Percentiles rank a stretch among this genome's conserved stretches.
Evolutionary conservation across 2,329 filamentous ascomycete genomes (phyloP).

Genomic region (Aciculosporium take): DNA sequence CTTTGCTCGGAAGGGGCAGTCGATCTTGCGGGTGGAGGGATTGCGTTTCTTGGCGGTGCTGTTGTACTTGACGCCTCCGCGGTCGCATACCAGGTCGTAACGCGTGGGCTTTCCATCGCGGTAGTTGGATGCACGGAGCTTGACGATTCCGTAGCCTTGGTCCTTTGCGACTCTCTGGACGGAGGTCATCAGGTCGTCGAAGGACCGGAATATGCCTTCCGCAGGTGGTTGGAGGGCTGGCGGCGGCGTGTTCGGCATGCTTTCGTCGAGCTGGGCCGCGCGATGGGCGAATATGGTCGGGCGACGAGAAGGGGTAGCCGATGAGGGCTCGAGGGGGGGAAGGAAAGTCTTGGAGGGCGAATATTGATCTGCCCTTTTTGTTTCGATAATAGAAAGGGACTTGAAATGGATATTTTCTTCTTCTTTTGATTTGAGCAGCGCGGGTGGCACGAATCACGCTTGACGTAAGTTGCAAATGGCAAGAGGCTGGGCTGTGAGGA

Average conservation of each 20-base stretch:
- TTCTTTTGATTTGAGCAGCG: slow-evolving; percentile 1
- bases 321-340: neutral
- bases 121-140: slow-evolving; percentile 48
- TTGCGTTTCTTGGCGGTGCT: slow-evolving; percentile 52
- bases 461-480: slow-evolving; percentile 9
- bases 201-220: slow-evolving; percentile 44
- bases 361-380: neutral
- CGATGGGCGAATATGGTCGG: slow-evolving; percentile 14
- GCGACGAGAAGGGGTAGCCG: slow-evolving; percentile 5
- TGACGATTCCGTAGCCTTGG: slow-evolving; percentile 48
- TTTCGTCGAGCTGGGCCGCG: slow-evolving; percentile 15
- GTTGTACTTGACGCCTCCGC: slow-evolving; percentile 49
- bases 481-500: slow-evolving; percentile 25
- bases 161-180: slow-evolving; percentile 47
- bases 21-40: slow-evolving; percentile 48
- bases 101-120: slow-evolving; percentile 47
- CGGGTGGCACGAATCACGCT: slow-evolving; percentile 1
- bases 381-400: neutral
- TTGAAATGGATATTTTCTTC: too few species aligned
- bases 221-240: slow-evolving; percentile 39
- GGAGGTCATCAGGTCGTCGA: slow-evolving; percentile 43
- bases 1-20: slow-evolving; percentile 49
- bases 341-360: neutral
- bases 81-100: slow-evolving; percentile 49
- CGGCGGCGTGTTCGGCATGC: slow-evolving; percentile 33